A percentile compares a stretch with the other conserved stretches of the same genome.
Evolutionary conservation across 192 early-diverging fungal genomes (phyloP).

Genomic region (Pilaira anomala): DNA sequence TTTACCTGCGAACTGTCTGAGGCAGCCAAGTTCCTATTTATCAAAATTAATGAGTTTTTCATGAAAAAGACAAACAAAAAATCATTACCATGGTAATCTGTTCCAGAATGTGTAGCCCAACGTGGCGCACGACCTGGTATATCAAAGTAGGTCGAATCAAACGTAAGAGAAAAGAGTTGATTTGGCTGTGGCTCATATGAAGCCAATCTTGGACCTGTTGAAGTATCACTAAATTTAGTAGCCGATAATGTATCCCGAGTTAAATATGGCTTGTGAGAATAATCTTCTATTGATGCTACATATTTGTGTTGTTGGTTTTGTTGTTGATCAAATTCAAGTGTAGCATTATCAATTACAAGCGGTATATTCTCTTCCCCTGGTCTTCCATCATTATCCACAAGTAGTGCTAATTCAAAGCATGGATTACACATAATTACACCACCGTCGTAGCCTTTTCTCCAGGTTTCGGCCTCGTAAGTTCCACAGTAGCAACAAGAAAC

Average conservation of each 20-base stretch:
- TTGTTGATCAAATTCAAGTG: neutral
- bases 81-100: slow-evolving; percentile 76
- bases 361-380: slow-evolving; percentile 2
- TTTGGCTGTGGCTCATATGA: slow-evolving; percentile 63
- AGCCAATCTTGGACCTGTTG: slow-evolving; percentile 49
- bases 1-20: slow-evolving; percentile 73
- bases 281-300: slow-evolving; percentile 60
- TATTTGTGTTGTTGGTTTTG: slow-evolving; percentile 34
- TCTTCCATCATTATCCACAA: slow-evolving; percentile 34
- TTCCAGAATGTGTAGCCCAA: slow-evolving; percentile 90
- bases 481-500: slow-evolving; percentile 63
- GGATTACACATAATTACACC: slow-evolving; percentile 68
- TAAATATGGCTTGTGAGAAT: slow-evolving; percentile 63
- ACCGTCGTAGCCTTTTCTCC: slow-evolving; percentile 68
- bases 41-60: neutral
- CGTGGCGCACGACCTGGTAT: slow-evolving; percentile 87
- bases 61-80: neutral
- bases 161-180: slow-evolving; percentile 71
- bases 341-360: slow-evolving; percentile 22
- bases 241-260: slow-evolving; percentile 54
- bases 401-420: slow-evolving; percentile 55
- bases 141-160: slow-evolving; percentile 86
- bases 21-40: slow-evolving; percentile 79
- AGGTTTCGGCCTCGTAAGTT: slow-evolving; percentile 51
- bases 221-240: slow-evolving; percentile 46